Conservation (phyloP, 1,284 basidiomycete species). For the Dichomitus squalens region DNA sequence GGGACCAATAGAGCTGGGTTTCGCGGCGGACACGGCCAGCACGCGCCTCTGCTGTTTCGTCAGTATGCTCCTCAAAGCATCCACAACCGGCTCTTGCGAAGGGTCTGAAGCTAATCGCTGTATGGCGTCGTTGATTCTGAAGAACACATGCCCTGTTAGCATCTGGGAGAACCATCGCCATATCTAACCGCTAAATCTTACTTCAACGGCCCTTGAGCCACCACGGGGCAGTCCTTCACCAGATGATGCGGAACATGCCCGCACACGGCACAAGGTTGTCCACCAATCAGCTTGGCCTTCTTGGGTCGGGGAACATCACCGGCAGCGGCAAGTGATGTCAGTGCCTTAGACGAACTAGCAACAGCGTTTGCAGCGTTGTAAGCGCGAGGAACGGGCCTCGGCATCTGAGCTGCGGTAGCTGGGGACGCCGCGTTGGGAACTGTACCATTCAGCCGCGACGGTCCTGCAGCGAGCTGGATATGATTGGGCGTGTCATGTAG, state of each 20-base stretch:
- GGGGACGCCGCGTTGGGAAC: background rate
- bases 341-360: conserved; percentile 39
- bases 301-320: conserved; percentile 37
- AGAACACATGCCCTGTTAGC: background rate
- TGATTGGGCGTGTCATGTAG: background rate
- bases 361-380: conserved; percentile 10
- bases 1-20: background rate
- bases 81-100: conserved; percentile 39
- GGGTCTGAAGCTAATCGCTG: conserved; percentile 47
- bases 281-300: conserved; percentile 38
- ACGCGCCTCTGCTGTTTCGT: conserved; percentile 41
- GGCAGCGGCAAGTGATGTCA: conserved; percentile 33
- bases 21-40: conserved; percentile 2
- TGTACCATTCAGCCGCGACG: conserved; percentile 8
- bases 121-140: conserved; percentile 36
- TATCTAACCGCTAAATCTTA: conserved; percentile 28
- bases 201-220: conserved; percentile 52
- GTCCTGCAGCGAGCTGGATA: conserved; percentile 10
- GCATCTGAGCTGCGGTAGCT: conserved; percentile 13
- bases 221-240: conserved; percentile 54
- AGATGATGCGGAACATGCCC: conserved; percentile 43
- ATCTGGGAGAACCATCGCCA: background rate
- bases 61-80: conserved; percentile 47
- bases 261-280: conserved; percentile 49
- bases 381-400: conserved; percentile 3